Conservation (phyloP, 768 basidiomycete genomes). For the Lentinus tigrinus region DNA sequence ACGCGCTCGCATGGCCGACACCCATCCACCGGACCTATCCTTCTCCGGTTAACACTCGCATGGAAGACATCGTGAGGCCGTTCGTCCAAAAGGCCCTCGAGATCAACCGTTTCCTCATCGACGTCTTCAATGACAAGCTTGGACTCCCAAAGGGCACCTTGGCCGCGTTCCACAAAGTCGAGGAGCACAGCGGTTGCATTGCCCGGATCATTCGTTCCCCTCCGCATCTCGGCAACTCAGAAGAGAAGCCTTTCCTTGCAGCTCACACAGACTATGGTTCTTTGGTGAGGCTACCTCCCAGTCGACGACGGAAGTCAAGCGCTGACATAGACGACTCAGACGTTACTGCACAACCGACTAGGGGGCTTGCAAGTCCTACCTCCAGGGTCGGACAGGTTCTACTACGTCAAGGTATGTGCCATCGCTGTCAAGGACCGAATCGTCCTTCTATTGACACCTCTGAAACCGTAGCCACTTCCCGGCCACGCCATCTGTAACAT, state of each 20-base stretch:
- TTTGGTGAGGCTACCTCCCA: conserved; percentile 24
- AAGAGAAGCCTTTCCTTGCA: conserved; percentile 27
- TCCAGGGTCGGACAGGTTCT: conserved; percentile 60
- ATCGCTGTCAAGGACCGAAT: background rate
- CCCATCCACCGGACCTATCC: conserved; percentile 35
- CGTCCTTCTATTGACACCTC: background rate
- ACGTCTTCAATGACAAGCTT: conserved; percentile 30
- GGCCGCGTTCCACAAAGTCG: conserved; percentile 24
- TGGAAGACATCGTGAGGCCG: conserved; percentile 26
- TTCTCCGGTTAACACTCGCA: conserved; percentile 26
- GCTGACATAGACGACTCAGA: conserved; percentile 32
- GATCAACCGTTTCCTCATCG: conserved; percentile 32
- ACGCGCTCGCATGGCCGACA: conserved; percentile 34
- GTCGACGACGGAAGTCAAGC: background rate
- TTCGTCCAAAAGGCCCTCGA: conserved; percentile 31
- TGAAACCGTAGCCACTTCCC: conserved; percentile 28
- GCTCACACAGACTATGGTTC: conserved; percentile 38
- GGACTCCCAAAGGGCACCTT: conserved; percentile 34
- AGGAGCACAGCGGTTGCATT: conserved; percentile 31
- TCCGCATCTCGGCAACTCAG: conserved; percentile 16
- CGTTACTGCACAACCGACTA: conserved; percentile 67
- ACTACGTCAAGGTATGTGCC: conserved; percentile 55
- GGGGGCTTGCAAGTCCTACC: conserved; percentile 71
- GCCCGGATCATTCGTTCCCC: conserved; percentile 34
- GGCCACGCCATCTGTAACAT: conserved; percentile 36